Evolutionary conservation across 2,329 filamentous ascomycete genomes (phyloP).

Genomic region (Helicocarpus griseus): DNA sequence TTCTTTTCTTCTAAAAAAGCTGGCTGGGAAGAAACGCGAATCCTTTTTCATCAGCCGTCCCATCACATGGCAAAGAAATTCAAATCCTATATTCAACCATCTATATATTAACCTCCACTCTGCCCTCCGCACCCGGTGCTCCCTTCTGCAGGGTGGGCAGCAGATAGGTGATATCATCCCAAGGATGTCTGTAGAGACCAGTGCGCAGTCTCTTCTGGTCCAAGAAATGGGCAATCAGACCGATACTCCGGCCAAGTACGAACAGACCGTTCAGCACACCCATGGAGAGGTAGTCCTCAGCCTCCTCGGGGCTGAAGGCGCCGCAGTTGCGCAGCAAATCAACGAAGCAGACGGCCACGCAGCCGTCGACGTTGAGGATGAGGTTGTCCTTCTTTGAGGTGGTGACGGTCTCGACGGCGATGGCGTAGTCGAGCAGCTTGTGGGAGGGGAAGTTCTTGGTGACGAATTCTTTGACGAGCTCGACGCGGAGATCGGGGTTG

Average conservation of each 20-base stretch:
- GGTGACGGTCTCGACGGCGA: conserved; percentile 95
- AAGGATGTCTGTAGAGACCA: conserved; percentile 96
- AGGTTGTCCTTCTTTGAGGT: conserved; percentile 99
- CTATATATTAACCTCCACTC: conserved; percentile 79
- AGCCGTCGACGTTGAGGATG: conserved; percentile 97
- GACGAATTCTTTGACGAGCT: conserved; percentile 98
- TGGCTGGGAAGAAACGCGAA: neutral
- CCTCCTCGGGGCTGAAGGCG: conserved; percentile 91
- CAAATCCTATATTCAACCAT: neutral
- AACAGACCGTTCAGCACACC: conserved; percentile 99
- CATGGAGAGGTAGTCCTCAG: conserved; percentile 98
- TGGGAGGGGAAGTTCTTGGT: conserved; percentile 93
- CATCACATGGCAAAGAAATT: no score
- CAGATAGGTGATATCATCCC: conserved; percentile 96
- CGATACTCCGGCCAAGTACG: conserved; percentile 91
- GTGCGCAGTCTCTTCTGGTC: conserved; percentile 99
- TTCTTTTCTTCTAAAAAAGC: no score
- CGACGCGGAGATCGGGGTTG: conserved; percentile 98
- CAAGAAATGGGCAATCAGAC: conserved; percentile 98
- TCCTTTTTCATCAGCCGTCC: neutral
- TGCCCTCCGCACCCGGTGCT: conserved; percentile 66
- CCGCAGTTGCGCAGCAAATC: conserved; percentile 96
- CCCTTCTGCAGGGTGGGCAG: conserved; percentile 68
- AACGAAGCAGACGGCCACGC: conserved; percentile 97
- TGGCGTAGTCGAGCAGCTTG: conserved; percentile 97